A percentile compares a stretch with the other conserved stretches of the same genome.
Evolutionary conservation across 1,139 yeast species (phyloP).

Genomic region (Tardiomyces blankii): DNA sequence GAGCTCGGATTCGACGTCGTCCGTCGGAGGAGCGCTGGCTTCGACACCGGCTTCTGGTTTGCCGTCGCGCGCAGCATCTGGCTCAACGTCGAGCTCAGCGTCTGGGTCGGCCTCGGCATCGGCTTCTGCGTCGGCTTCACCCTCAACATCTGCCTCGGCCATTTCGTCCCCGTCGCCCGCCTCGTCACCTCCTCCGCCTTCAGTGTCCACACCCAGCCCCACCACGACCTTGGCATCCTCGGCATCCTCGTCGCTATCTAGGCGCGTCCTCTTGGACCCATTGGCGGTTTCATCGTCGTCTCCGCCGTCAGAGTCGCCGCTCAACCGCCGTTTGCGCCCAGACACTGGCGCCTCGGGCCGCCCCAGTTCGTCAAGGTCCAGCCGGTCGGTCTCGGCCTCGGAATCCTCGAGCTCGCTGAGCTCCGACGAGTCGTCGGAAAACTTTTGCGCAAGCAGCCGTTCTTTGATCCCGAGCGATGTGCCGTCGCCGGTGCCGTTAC

Average conservation of each 20-base stretch:
- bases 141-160: not conserved
- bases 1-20: constrained; percentile 5
- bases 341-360: constrained; percentile 44
- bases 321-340: not conserved
- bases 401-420: constrained; percentile 52
- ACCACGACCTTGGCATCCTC: constrained; percentile 11
- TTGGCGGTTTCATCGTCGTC: not conserved
- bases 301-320: not conserved
- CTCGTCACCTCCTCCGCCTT: constrained; percentile 8
- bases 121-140: constrained; percentile 2
- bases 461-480: not conserved
- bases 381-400: constrained; percentile 72
- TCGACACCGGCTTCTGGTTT: constrained; percentile 3
- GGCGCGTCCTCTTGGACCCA: constrained; percentile 7
- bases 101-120: constrained; percentile 9
- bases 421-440: constrained; percentile 32
- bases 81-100: constrained; percentile 7
- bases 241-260: constrained; percentile 13
- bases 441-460: constrained; percentile 1
- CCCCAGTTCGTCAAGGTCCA: constrained; percentile 37
- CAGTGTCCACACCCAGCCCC: constrained; percentile 11
- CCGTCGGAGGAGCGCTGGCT: not conserved
- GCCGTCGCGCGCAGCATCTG: constrained; percentile 5
- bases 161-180: not conserved
- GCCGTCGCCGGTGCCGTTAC: not conserved